These are phyloP conservation scores for Lachnellula suecica DNA, from an alignment of 2,329 filamentous ascomycete species.

Conservation along the genomic window DNA sequence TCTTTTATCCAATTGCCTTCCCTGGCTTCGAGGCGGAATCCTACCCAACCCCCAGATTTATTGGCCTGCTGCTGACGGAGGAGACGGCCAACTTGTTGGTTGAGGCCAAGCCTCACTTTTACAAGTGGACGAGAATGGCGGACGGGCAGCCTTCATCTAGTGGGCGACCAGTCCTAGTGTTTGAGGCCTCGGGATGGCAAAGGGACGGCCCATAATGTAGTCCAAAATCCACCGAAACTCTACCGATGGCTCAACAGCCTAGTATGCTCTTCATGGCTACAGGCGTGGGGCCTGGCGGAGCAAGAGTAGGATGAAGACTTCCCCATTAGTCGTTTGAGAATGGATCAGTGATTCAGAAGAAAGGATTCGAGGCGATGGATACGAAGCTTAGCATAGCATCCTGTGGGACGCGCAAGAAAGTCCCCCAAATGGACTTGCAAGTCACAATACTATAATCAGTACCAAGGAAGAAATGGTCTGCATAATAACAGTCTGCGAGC, in stretches of 20 bases:
- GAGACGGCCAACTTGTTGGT: not conserved
- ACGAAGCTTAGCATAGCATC: not conserved
- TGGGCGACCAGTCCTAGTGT: not conserved
- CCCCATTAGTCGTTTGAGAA: not conserved
- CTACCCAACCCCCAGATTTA: constrained; percentile 18
- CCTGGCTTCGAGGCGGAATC: constrained; percentile 15
- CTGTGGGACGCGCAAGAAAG: not conserved
- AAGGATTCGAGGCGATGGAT: not conserved
- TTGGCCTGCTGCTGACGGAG: constrained; percentile 1
- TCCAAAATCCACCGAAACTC: not conserved
- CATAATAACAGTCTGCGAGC: not conserved
- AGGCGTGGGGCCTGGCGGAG: not conserved
- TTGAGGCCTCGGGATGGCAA: not conserved
- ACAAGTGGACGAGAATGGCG: not conserved
- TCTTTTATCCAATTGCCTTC: constrained; percentile 19
- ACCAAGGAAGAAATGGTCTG: constrained; percentile 1
- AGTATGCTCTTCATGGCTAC: not conserved
- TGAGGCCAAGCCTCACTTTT: not conserved
- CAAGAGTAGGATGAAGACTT: not conserved
- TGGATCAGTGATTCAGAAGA: not conserved
- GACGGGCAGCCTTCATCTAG: not conserved
- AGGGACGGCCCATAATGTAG: not conserved
- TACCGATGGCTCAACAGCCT: not conserved
- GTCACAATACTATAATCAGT: constrained; percentile 1
- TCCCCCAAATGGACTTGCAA: not conserved